These are phyloP conservation scores for Calonectria pteridis DNA, from an alignment of 2,329 filamentous ascomycete species.

Conservation along the genomic window DNA sequence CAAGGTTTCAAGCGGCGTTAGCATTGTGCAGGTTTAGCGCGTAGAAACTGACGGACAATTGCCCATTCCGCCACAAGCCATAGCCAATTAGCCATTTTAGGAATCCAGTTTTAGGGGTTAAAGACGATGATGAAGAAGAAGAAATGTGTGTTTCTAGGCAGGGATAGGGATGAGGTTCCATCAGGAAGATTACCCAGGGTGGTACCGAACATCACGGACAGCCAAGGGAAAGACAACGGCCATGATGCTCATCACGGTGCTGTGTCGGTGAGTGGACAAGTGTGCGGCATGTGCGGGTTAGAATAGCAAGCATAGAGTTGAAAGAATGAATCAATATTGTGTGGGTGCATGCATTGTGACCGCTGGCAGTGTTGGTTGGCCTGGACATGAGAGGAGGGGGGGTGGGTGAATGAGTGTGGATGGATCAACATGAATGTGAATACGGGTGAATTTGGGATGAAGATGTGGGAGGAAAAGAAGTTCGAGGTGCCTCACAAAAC, in stretches of 20 bases:
- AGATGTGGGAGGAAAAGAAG: background rate
- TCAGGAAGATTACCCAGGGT: background rate
- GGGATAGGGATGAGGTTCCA: constrained; percentile 9
- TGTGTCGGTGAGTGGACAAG: background rate
- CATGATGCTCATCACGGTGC: background rate
- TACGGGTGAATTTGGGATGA: background rate
- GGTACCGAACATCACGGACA: constrained; percentile 14
- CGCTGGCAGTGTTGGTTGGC: constrained; percentile 6
- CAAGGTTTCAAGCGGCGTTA: constrained; percentile 37
- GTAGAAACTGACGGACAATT: constrained; percentile 30
- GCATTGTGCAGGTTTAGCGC: constrained; percentile 37
- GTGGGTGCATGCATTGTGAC: background rate
- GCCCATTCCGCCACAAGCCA: constrained; percentile 27
- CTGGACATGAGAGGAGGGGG: background rate
- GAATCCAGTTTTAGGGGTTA: constrained; percentile 32
- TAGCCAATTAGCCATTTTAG: constrained; percentile 11
- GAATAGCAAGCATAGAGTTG: constrained; percentile 2
- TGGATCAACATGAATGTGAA: constrained; percentile 11
- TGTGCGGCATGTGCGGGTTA: background rate
- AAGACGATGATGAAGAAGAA: constrained; percentile 15
- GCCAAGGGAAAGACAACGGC: background rate
- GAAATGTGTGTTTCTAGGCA: constrained; percentile 10
- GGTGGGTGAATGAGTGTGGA: constrained; percentile 18
- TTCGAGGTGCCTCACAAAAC: background rate
- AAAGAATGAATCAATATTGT: constrained; percentile 5